Evolutionary conservation across 306 rosid species (phyloP), one percentile per base, ranked within the genome.

Genomic region (Vigna trinervia): DNA sequence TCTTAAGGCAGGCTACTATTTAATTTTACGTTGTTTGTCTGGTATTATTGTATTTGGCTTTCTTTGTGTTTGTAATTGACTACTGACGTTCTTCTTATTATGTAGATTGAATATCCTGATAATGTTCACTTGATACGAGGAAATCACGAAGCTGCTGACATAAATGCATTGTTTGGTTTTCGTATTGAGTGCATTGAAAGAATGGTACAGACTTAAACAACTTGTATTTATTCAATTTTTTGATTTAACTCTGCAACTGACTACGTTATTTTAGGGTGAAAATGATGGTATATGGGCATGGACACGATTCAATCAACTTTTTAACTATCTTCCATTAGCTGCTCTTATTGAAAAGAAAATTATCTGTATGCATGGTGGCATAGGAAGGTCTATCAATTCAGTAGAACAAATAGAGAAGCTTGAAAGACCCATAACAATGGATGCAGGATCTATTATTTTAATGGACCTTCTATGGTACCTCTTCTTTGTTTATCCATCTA

Each of bases 91-190:
- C 63, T 74, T 81, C 71, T 86, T 82, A 73, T 81, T 80, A 73
- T 87, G 85, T 92, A 96, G 99, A 96, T 96, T 13, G 98, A 96
- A 84, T 82, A 96, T 90, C 99, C 99, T 8, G 98, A 96, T 36
- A 91, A 86, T 79, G 89, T 96, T 87, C 99, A 96, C 89, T 86
- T 96, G 82, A 96, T 96, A 86, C 97, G 99, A 46, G 99, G 99
- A 84, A 96, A 96, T 84, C 99, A 95, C 73, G 99, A 95, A 91
- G 99, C 99, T 51, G 99, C 99, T 43, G 99, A 95, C 87, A 95
- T 96, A 83, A 96, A 96, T 87, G 99, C 99, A 52, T 91, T 96
- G 17, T 96, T 96, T 88, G 99, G 99, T 65, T 96, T 96, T 82
- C 99, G 99, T 71, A 88, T 96, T 69, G 99, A 96, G 86, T 96